Evolutionary conservation across 2,329 filamentous ascomycete species (phyloP), one percentile per base, ranked within the genome.

Genomic region (Xylariomycetidae sp.): DNA sequence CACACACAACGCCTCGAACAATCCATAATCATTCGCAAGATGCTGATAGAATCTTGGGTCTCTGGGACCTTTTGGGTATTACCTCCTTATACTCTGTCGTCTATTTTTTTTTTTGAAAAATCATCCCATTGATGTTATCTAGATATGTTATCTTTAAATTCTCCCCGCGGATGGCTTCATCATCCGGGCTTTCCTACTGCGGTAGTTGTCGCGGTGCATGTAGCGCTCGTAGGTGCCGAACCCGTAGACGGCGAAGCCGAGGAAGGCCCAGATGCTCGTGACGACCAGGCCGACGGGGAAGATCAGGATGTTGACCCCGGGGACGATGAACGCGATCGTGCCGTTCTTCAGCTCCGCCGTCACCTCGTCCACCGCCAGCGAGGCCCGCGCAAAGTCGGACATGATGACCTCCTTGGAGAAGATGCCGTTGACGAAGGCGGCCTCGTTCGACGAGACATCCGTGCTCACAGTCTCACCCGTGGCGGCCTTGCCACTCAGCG

Each of bases 211-310:
- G 23, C 78, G 69, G 60, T 82, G 84, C 52, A 73, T 69, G 37
- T 83, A 77, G 34, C 83, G 70, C 53, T 81, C 72, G 38, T 76
- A 70, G 4, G 82, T 86, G 36, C 84, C 84, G 36, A 72, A 70
- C 3, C 72, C 81, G 41, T 82, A 74, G 15, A 71, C 74, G 1
- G 58, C 56, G 6, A 78, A 31, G 16, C 80, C 75, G 14, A 83
- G 40, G 1, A 71, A 42, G 2, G 77, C 57, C 81, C 84, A 88
- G 10, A 72, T 50, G 25, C 71, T 62, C 3, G 75, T 82, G 48
- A 88, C 69, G 45, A 85, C 63, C n/a, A 82, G 63, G 13, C 84
- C 84, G 18, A 82, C 64, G 6, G 84, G 83, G 58, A 85, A 80
- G 40, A 87, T 75, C 48, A 84, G 67, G 34, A 88, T 69, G 40